Evolutionary conservation across 805 yeast species (phyloP), one percentile per base, ranked within the genome.

Genomic region (Ogataea saltuana): DNA sequence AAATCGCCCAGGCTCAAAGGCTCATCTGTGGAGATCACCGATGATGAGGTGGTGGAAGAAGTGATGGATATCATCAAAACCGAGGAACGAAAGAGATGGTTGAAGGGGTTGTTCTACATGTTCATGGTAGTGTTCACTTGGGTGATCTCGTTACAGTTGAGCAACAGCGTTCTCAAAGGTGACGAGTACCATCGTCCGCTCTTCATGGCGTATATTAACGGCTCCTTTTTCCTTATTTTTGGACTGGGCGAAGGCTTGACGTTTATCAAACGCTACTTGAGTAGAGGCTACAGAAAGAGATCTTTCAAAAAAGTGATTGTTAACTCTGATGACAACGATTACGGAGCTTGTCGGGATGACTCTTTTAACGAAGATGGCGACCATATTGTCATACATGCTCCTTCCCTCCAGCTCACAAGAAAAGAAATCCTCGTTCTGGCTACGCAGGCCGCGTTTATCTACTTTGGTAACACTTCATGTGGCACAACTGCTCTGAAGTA

Each of bases 61-160:
- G 63, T 61, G 8, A 59, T 61, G 11, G 65, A 60, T 28, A 53
- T 63, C n/a, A 63, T 63, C 46, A 58, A 50, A 16, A 40, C 54
- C 9, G 61, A 69, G 33, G 81, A 77, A 46, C 58, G 64, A 17
- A 55, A 50, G 33, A 70, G 70, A 46, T 77, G 71, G 66, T 49
- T 59, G n/a, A 59, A 65, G 16, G 83, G 83, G 1, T 54, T 74
- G 4, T 25, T 68, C 7, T 59, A 74, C 26, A 59, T 77, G 25
- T 54, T 69, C 8, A 38, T 73, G 4, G 72, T 75, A 1, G 65
- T 77, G 7, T 42, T 61, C 7, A 65, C 76, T 1, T 76, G 81
- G 80, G 67, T 77, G 27, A 41, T 67, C 3, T 77, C 80, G 0
- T 61, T 73, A 15, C 80, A 76, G 48, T 46, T 76, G 48, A 74